Base-by-base conservation (phyloP, 331 rosid genomes). In the Stylosanthes scabra region DNA sequence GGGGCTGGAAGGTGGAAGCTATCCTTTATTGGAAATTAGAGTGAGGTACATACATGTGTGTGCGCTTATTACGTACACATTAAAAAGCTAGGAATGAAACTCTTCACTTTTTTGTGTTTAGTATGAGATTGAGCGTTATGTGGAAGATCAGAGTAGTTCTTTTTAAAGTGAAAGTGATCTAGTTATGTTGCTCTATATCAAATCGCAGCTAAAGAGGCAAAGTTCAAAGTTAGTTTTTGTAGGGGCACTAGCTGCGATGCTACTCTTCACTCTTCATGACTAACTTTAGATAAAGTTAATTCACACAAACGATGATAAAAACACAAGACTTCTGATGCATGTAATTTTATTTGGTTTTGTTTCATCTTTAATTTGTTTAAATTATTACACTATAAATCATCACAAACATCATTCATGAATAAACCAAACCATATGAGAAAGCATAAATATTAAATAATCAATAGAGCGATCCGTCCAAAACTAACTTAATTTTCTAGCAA, bases 401-500 rank as follows among this genome's bases (percentile, higher is more conserved):
- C 1, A 20, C 25, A 20, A 20, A 20, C 25, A 20, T 20, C 25
- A 20, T 20, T 20, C 25, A 20, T 20, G 25, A 20, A 20, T 20
- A 20, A 20, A 20, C 25, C 25, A 20, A 20, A 20, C 25, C 25
- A 20, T 20, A 20, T 20, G 1, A 20, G 25, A 20, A 20, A 20
- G n/a, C n/a, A n/a, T n/a, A 20, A n/a, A n/a, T n/a, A n/a, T n/a
- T n/a, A n/a, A n/a, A n/a, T n/a, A n/a, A n/a, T n/a, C n/a, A n/a
- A n/a, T n/a, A n/a, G n/a, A n/a, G n/a, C n/a, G n/a, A n/a, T n/a
- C n/a, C n/a, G n/a, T n/a, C n/a, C n/a, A n/a, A n/a, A n/a, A n/a
- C 1, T n/a, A n/a, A n/a, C n/a, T n/a, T n/a, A 29, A 54, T 52
- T n/a, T n/a, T n/a, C n/a, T 79, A 90, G 71, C 97, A 90, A 55